Evolutionary conservation across 495 filamentous ascomycete genomes (phyloP), one percentile per base, ranked within the genome.

Genomic region (Aspergillus affinis): DNA sequence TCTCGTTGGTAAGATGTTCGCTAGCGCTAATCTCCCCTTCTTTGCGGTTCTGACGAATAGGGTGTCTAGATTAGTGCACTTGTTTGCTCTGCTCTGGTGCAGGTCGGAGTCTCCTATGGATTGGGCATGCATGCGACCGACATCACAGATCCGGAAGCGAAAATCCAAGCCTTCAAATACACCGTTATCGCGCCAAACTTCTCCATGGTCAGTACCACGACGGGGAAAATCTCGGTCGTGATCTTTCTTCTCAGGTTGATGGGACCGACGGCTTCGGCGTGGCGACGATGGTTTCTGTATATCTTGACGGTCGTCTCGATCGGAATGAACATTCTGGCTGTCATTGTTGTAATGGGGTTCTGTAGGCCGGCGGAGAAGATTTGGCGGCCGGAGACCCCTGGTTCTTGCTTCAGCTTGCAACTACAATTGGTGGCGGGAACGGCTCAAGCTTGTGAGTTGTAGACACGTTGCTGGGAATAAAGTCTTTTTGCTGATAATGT

Each of bases 161-260:
- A 51, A 21, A 48, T 21, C 12, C 47, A 56, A 8, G 61, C 61
- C 3, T 41, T 51, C 17, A 63, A 63, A 30, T 63, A 63, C 23
- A 63, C 61, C 4, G 57, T 59, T 0, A 59, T 63, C 8, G 56
- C 61, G n/a, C 56, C 52, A 8, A 52, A 52, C 51, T 63, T 63
- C 52, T 63, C 61, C 0, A 51, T 63, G 5, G 47, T 59, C 27
- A 63, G 61, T 32, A 63, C 52, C 5, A 63, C 61, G 32, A 59
- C 61, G 5, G 56, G 61, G 15, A 63, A 63, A 29, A 56, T 59
- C 4, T 55, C 51, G 4, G 61, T 63, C 3, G 49, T 23, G 13
- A 50, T 63, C 15, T 63, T 63, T 10, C 47, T 63, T 0, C 61
- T 63, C 8, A 56, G 61, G 2, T 30, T 63, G 46, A 56, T 63